Base-by-base conservation (phyloP, 1,284 basidiomycete genomes). In the Cryptococcus amylolentus region DNA sequence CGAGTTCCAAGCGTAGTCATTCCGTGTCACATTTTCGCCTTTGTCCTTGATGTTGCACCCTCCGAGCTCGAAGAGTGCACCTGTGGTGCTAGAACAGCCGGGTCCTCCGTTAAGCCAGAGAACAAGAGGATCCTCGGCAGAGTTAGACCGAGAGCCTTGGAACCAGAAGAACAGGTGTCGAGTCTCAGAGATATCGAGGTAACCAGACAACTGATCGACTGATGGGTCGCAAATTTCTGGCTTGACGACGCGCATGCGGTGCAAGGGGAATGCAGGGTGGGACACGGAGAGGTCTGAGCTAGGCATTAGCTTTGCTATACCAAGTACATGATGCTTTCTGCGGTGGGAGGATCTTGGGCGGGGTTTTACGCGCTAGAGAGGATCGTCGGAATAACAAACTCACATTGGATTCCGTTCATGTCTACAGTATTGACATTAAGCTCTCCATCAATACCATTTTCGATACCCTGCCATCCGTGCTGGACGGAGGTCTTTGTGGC, bases 131-230 rank as follows among this genome's bases (percentile, higher is more conserved):
- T 88, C 91, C 48, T 84, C 81, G 51, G 82, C 77, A 1, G 92
- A 91, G 27, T 84, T 81, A 57, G 77, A 81, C 43, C 91, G 82
- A 2, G 86, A 84, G 78, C 94, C 91, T 86, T 64, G 56, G 53
- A 67, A 63, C 66, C 68, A 68, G 65, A 66, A 67, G 61, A 74
- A 61, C 47, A 71, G 62, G 48, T 77, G 81, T 68, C 89, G 90
- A 64, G 87, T 85, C 31, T 89, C 84, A 0, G 86, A 84, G 60
- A 95, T 85, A 71, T 96, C 92, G 42, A 97, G 82, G 76, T 94
- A 96, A 10, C 91, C 91, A 48, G 89, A 90, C 70, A 89, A 86
- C 72, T 92, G 89, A 73, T 92, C 84, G 48, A 93, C 90, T 45
- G 82, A 80, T 0, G 88, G 78, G 66, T 95, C 92, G 66, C 92